Percentiles rank a stretch among this genome's conserved stretches.
These are phyloP conservation scores for Aspergillus tubingensis DNA, from an alignment of 2,329 filamentous ascomycete species.

Conservation along the genomic window DNA sequence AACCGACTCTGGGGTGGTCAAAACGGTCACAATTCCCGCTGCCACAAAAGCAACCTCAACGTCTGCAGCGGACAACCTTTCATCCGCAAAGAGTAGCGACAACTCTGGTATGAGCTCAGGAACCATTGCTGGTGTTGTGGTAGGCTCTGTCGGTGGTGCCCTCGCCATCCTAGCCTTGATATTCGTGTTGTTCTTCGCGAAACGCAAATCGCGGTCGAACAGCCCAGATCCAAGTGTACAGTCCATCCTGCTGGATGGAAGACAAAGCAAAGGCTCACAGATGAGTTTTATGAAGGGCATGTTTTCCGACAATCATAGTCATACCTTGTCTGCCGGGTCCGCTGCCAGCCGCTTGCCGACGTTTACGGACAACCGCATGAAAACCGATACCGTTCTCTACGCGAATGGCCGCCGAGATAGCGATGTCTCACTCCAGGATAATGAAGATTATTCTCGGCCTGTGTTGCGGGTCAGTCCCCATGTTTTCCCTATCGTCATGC, in stretches of 20 bases:
- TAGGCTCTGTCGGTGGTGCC: constrained; percentile 43
- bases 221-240: constrained; percentile 35
- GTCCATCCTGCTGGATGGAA: constrained; percentile 32
- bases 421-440: constrained; percentile 50
- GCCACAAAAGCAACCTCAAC: constrained; percentile 18
- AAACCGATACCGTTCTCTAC: constrained; percentile 45
- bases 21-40: constrained; percentile 31
- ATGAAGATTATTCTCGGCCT: constrained; percentile 51
- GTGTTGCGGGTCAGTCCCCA: constrained; percentile 43
- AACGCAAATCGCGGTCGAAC: constrained; percentile 35
- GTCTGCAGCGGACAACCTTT: constrained; percentile 15
- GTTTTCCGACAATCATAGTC: constrained; percentile 31
- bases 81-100: constrained; percentile 11
- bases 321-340: constrained; percentile 27
- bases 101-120: constrained; percentile 40
- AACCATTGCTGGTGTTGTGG: constrained; percentile 47
- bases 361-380: constrained; percentile 50
- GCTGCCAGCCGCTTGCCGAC: constrained; percentile 29
- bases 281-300: constrained; percentile 39
- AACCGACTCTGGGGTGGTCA: constrained; percentile 30
- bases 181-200: constrained; percentile 42
- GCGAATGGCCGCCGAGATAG: constrained; percentile 45
- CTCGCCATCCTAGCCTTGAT: constrained; percentile 41
- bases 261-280: constrained; percentile 37
- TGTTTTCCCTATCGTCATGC: neutral